Evolutionary conservation across 2,329 filamentous ascomycete species (phyloP).

Genomic region (Fusarium sp.): DNA sequence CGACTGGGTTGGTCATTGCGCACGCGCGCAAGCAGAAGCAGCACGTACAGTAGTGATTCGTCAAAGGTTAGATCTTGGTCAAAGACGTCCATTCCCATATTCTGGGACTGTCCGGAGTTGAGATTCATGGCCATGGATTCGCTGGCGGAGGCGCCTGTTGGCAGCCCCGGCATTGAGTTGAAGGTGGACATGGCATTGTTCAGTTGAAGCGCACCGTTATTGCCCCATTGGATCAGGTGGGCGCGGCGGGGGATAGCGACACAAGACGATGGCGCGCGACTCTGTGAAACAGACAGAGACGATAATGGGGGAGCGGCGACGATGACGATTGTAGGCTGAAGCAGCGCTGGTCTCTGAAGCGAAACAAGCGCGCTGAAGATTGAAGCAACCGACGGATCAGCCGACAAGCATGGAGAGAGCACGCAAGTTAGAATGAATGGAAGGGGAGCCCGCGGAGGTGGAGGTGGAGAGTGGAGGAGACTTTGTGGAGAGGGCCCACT

Average conservation of each 20-base stretch:
- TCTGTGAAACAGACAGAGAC: constrained; percentile 25
- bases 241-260: constrained; percentile 36
- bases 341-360: constrained; percentile 1
- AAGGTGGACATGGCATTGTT: constrained; percentile 68
- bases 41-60: constrained; percentile 65
- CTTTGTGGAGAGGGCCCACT: constrained; percentile 38
- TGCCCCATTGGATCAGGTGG: constrained; percentile 42
- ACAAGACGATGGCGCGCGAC: constrained; percentile 27
- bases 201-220: constrained; percentile 47
- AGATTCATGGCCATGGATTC: constrained; percentile 62
- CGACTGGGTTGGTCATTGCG: constrained; percentile 10
- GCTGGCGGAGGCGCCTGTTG: constrained; percentile 56
- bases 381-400: constrained; percentile 2
- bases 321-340: constrained; percentile 5
- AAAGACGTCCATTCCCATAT: constrained; percentile 63
- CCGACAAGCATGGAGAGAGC: constrained; percentile 19
- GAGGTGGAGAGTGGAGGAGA: constrained; percentile 34
- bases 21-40: constrained; percentile 5
- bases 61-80: constrained; percentile 67
- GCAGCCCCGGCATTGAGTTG: constrained; percentile 67
- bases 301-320: constrained; percentile 5
- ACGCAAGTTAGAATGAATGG: constrained; percentile 16
- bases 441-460: constrained; percentile 26
- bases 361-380: constrained; percentile 13
- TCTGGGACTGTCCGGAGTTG: constrained; percentile 48